Conservation (phyloP, 1,284 basidiomycete genomes). For the Marasmius oreades region DNA sequence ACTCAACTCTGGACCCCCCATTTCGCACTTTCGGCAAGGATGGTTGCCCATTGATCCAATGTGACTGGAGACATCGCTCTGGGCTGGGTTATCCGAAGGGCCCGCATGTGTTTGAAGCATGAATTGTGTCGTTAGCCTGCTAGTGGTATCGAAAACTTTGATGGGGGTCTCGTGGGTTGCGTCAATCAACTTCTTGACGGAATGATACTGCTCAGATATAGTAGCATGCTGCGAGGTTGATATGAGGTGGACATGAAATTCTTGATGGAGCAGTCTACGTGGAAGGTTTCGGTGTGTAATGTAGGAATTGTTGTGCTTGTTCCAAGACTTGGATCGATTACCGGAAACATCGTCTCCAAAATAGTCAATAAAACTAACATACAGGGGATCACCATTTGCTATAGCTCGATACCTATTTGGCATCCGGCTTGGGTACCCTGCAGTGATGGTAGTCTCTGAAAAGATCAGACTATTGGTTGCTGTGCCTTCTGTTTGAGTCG, state of each 20-base stretch:
- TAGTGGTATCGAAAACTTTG: not conserved
- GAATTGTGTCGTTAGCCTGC: not conserved
- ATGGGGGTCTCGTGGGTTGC: not conserved
- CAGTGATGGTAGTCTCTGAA: not conserved
- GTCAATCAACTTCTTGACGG: constrained; percentile 23
- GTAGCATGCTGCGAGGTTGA: constrained; percentile 31
- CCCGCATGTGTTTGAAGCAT: not conserved
- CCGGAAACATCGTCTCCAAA: constrained; percentile 13
- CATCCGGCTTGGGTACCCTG: not conserved
- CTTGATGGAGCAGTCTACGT: constrained; percentile 26
- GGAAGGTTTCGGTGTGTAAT: constrained; percentile 29
- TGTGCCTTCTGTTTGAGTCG: not conserved
- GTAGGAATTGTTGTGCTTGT: constrained; percentile 24
- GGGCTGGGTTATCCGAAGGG: constrained; percentile 34
- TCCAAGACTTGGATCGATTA: constrained; percentile 17
- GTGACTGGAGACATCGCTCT: constrained; percentile 28
- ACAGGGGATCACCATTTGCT: constrained; percentile 8
- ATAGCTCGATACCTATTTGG: not conserved
- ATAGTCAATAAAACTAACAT: not conserved
- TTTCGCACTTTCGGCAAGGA: constrained; percentile 29
- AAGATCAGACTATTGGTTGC: not conserved
- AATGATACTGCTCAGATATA: constrained; percentile 30
- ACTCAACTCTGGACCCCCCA: constrained; percentile 21
- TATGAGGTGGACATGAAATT: constrained; percentile 31
- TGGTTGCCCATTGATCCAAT: constrained; percentile 27